Base-by-base conservation (phyloP, 192 early-diverging fungal species). In the Mortierella hygrophila region DNA sequence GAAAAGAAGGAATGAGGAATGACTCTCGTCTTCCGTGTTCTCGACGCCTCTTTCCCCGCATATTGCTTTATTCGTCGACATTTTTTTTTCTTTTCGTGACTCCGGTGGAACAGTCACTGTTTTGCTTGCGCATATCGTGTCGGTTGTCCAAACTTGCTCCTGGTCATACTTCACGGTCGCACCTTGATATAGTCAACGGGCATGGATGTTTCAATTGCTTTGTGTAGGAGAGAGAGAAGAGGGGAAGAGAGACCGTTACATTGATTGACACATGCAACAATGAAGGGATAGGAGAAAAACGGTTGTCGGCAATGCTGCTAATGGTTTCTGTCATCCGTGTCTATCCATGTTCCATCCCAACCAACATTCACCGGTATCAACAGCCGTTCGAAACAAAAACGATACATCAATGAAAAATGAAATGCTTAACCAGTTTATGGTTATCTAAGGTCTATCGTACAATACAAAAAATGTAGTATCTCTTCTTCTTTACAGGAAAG, bases 91-190 rank as follows among this genome's bases (percentile, higher is more conserved):
- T 73, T 74, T 80, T 77, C 69, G 38, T 37, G 75, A 65, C 37
- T 65, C 75, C 68, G 65, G 49, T 68, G 32, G 60, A 49, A 44
- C 80, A 75, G 80, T 81, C 80, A 81, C 80, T 81, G 52, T 72
- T 72, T 72, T 78, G 11, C 18, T 42, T 29, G 37, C 3, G 20
- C 21, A 21, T 21, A 55, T 55, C 54, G 21, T 29, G 60, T 55
- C 60, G 60, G 60, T 32, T 65, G 29, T 65, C 60, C 60, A 35
- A 65, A 65, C 38, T 40, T 40, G 38, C 38, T 40, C 38, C 38
- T 40, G 38, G 38, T 40, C 38, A 40, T 40, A 40, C 6, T 6
- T 6, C 6, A 40, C 6, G 6, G 3, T 40, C 38, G 38, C 38
- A 40, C 38, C 38, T 40, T 40, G 38, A 3, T 40, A 6, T 6